These are phyloP conservation scores for Chimonanthus salicifolius DNA, from an alignment of 164 flowering plant genomes.

Conservation along the genomic window DNA sequence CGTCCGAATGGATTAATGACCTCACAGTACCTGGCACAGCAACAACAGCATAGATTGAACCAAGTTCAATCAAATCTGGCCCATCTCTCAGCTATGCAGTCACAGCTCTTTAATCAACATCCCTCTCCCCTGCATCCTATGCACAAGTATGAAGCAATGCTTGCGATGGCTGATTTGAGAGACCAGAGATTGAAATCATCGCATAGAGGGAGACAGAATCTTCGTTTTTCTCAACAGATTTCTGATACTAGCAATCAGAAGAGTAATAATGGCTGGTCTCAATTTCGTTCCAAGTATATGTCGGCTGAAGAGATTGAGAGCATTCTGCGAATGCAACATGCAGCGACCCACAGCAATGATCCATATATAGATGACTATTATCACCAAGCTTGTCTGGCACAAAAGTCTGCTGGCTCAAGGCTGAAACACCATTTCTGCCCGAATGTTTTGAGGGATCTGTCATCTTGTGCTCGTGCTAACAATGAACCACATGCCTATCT, in stretches of 20 bases:
- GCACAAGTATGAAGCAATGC: conserved; percentile 33
- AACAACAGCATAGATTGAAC: conserved; percentile 53
- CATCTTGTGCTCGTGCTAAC: conserved; percentile 55
- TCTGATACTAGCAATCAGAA: conserved; percentile 57
- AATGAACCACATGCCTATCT: conserved; percentile 61
- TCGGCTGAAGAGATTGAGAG: conserved; percentile 81
- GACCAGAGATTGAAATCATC: conserved; percentile 61
- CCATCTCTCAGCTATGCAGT: conserved; percentile 52
- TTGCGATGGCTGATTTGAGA: conserved; percentile 39
- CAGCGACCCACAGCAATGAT: conserved; percentile 81
- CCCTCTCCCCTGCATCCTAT: conserved; percentile 35
- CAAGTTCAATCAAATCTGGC: conserved; percentile 54
- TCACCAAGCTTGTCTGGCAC: conserved; percentile 81
- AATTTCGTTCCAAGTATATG: conserved; percentile 82
- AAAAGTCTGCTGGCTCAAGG: conserved; percentile 62
- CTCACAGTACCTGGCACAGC: conserved; percentile 47
- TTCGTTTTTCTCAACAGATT: conserved; percentile 52
- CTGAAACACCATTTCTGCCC: conserved; percentile 71
- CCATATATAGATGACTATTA: conserved; percentile 91
- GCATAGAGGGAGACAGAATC: conserved; percentile 45
- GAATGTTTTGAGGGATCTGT: conserved; percentile 54
- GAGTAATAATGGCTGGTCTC: conserved; percentile 54
- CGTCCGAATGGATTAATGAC: conserved; percentile 60
- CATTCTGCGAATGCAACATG: conserved; percentile 81
- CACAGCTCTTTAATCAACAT: conserved; percentile 47